Conservation (phyloP, 768 basidiomycete genomes). For the Mycena sanguinolenta region DNA sequence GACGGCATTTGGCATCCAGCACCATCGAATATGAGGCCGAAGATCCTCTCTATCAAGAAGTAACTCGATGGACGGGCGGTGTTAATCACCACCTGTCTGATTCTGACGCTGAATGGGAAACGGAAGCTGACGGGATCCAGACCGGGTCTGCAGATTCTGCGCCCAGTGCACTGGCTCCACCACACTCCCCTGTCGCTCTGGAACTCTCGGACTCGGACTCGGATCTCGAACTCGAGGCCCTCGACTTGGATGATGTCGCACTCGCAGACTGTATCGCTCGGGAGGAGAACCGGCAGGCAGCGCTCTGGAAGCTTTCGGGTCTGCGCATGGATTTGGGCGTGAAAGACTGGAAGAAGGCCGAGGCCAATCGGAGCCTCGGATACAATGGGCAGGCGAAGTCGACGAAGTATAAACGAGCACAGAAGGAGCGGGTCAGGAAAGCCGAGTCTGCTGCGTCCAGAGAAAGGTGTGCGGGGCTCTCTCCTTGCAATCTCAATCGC, state of each 20-base stretch:
- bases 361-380: constrained; percentile 12
- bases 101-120: constrained; percentile 4
- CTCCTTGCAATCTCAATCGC: neutral
- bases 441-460: neutral
- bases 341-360: constrained; percentile 1
- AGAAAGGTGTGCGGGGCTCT: neutral
- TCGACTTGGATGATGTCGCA: constrained; percentile 5
- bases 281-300: constrained; percentile 2
- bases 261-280: neutral
- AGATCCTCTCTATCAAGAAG: constrained; percentile 7
- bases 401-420: neutral
- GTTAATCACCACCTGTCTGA: constrained; percentile 15
- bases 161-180: too few relatives aligned
- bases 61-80: constrained; percentile 11
- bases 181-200: neutral
- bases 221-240: neutral
- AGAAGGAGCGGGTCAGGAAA: neutral
- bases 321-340: neutral
- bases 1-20: neutral
- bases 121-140: constrained; percentile 2
- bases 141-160: neutral
- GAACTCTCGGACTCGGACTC: neutral
- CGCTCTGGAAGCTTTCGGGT: constrained; percentile 11
- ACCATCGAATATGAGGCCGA: neutral
- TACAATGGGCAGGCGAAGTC: constrained; percentile 13